Conservation (phyloP, 768 basidiomycete species). For the Trametes cubensis region DNA sequence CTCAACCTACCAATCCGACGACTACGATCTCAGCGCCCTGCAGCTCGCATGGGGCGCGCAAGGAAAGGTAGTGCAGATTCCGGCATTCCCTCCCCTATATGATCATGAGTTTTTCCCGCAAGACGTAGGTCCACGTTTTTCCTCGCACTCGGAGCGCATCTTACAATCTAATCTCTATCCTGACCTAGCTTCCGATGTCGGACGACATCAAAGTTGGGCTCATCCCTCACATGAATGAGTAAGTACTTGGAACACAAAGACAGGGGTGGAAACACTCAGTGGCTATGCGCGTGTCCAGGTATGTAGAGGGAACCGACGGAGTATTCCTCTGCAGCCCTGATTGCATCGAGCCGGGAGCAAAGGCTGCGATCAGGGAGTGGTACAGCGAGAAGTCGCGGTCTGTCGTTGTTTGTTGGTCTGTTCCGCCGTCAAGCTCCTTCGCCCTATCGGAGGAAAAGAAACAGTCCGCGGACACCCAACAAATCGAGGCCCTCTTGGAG, state of each 20-base stretch:
- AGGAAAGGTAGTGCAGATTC: constrained; percentile 18
- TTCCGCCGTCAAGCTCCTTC: not conserved
- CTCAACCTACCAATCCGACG: no score
- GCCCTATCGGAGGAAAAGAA: not conserved
- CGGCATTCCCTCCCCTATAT: constrained; percentile 29
- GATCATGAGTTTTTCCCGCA: constrained; percentile 24
- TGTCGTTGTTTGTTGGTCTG: constrained; percentile 9
- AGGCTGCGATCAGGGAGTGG: constrained; percentile 6
- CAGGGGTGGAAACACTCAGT: no score
- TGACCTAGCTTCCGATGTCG: not conserved
- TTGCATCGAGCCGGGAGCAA: constrained; percentile 14
- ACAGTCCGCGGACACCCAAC: not conserved
- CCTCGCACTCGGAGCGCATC: no score
- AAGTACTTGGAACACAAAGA: not conserved
- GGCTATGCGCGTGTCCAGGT: not conserved
- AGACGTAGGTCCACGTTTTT: not conserved
- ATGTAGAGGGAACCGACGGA: constrained; percentile 10
- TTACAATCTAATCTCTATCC: no score
- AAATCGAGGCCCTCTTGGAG: constrained; percentile 17
- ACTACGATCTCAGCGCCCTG: no score
- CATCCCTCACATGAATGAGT: constrained; percentile 12
- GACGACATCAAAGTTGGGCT: not conserved
- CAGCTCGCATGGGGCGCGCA: not conserved
- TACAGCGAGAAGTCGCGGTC: constrained; percentile 7
- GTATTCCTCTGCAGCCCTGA: constrained; percentile 7